Evolutionary conservation across 2,329 filamentous ascomycete species (phyloP).

Genomic region (Fusarium nygamai): DNA sequence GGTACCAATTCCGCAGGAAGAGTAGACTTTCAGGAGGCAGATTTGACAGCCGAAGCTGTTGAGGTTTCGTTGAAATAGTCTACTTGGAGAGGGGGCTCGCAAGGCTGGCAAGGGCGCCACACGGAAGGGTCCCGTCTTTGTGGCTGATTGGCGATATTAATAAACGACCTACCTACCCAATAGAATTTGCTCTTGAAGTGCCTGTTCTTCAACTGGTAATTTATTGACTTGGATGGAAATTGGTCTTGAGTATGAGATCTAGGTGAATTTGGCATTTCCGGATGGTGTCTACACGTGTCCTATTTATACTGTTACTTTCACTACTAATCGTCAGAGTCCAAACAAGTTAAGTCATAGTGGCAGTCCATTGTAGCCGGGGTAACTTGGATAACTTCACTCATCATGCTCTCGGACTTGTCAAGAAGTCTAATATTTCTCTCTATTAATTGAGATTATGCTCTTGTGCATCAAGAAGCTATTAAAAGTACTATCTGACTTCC

Average conservation of each 20-base stretch:
- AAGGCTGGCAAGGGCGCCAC: constrained; percentile 29
- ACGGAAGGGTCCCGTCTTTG: constrained; percentile 16
- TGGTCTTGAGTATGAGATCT: background rate
- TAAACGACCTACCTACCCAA: constrained; percentile 5
- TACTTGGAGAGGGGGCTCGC: constrained; percentile 9
- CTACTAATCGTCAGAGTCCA: background rate
- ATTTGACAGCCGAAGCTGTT: constrained; percentile 8
- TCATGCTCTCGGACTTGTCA: background rate
- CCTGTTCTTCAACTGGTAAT: background rate
- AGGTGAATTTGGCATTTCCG: background rate
- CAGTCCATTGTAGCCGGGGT: background rate
- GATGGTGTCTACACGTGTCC: background rate
- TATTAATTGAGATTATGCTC: background rate
- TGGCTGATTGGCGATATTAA: constrained; percentile 25
- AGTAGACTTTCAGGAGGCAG: background rate
- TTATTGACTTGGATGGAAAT: background rate
- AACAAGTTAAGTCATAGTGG: background rate
- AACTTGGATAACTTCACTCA: background rate
- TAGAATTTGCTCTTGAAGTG: background rate
- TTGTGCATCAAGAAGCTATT: background rate
- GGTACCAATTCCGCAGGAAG: constrained; percentile 1
- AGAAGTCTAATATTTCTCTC: background rate
- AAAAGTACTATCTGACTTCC: background rate
- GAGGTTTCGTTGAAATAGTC: constrained; percentile 4
- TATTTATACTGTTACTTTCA: background rate